A percentile compares a stretch with the other conserved stretches of the same genome.
phyloP scores from a whole-genome alignment of 1,139 yeast species.

The Geotrichum klebahnii region DNA sequence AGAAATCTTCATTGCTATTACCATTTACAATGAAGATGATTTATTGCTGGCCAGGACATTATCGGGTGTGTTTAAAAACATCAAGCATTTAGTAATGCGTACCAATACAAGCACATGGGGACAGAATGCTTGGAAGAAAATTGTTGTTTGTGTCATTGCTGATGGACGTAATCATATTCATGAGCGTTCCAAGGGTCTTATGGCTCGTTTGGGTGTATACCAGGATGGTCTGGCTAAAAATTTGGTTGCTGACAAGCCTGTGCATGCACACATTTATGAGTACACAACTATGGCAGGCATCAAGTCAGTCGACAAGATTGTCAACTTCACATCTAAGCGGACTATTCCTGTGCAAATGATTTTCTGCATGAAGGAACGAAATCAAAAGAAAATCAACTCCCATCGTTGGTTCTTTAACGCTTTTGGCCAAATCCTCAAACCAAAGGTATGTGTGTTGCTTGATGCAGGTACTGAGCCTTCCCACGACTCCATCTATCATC shows the following conservation, averaged over 20 bases:
- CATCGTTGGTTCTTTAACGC: slow-evolving; percentile 86
- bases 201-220: slow-evolving; percentile 70
- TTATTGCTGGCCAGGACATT: slow-evolving; percentile 65
- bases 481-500: slow-evolving; percentile 63
- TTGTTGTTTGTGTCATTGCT: slow-evolving; percentile 69
- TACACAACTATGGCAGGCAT: slow-evolving; percentile 77
- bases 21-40: slow-evolving; percentile 81
- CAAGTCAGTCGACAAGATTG: slow-evolving; percentile 54
- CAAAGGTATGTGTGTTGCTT: slow-evolving; percentile 64
- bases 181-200: slow-evolving; percentile 57
- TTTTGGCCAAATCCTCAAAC: slow-evolving; percentile 65
- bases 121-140: slow-evolving; percentile 72
- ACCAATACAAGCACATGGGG: slow-evolving; percentile 55
- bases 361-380: slow-evolving; percentile 73
- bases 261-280: slow-evolving; percentile 71
- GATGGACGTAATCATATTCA: slow-evolving; percentile 73
- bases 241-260: slow-evolving; percentile 64
- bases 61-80: slow-evolving; percentile 72
- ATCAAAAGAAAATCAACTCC: slow-evolving; percentile 70
- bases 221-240: slow-evolving; percentile 83
- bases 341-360: slow-evolving; percentile 61
- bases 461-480: slow-evolving; percentile 82
- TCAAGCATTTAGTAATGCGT: slow-evolving; percentile 47
- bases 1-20: slow-evolving; percentile 67
- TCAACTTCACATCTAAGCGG: slow-evolving; percentile 44